Evolutionary conservation across 148 eudicot species (phyloP), one percentile per base, ranked within the genome.

Genomic region (Fagopyrum esculentum): DNA sequence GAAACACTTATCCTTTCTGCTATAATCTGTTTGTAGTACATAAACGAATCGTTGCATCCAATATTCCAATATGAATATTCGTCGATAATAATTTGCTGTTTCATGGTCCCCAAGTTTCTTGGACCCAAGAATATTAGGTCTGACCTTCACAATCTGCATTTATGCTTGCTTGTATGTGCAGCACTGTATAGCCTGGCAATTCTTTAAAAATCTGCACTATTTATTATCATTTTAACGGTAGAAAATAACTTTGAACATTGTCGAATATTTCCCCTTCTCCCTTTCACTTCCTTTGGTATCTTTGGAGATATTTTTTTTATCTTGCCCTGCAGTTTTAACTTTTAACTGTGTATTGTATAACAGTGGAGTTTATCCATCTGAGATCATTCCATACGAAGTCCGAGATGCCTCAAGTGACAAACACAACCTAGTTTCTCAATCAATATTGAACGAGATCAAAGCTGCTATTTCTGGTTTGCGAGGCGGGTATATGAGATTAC

Each of bases 341-440:
- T 49, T 51, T 76, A 50, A 73, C 30, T 74, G 45, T 19, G 79
- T 47, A 44, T 52, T 64, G 44, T 85, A n/a, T 3, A 60, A 77
- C 84, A 91, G 98, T 71, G 98, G 98, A 43, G 71, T 88, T 45
- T 93, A 93, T 75, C 98, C 98, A 66, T 83, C 85, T 0, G 84
- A 84, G 30, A 80, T 82, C 66, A 16, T 84, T 52, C 90, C 96
- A 6, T 63, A 82, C 46, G 82, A 84, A 76, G 72, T 88, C 48
- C 80, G 77, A 72, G 83, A 84, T 54, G 73, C 69, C 5, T 72
- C 78, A 55, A 86, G 60, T 22, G 47, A 48, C 64, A 74, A 71
- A 15, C 73, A 80, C 30, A 72, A 73, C n/a, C 78, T 76, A 35
- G 55, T 73, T 6, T 63, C 82, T 49, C 82, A 82, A 26, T 79